Percentiles rank a stretch among this genome's conserved stretches.
Conservation (phyloP, 73 alveolate species). For the Tetrahymena elliotti region DNA sequence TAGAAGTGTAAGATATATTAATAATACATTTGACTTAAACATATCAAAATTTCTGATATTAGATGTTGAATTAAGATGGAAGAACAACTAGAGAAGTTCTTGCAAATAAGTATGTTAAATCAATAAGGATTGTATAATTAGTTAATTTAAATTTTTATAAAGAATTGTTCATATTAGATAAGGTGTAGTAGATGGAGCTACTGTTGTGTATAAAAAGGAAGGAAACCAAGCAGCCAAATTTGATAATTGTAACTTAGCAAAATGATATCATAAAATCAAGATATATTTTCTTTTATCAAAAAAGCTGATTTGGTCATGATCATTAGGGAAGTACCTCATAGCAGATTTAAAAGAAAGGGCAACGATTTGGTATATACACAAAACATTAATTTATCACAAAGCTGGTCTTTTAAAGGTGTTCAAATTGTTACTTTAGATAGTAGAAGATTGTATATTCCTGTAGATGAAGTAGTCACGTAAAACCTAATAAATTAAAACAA, state of each 20-base stretch:
- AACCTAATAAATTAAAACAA: background rate
- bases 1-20: background rate
- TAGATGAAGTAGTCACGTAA: constrained; percentile 74
- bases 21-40: background rate
- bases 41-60: background rate
- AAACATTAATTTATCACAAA: constrained; percentile 61
- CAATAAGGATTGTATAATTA: background rate
- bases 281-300: background rate
- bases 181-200: constrained; percentile 69
- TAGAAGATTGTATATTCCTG: constrained; percentile 28
- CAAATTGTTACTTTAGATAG: constrained; percentile 36
- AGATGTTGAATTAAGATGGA: constrained; percentile 67
- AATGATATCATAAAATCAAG: background rate
- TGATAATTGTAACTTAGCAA: constrained; percentile 4
- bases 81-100: constrained; percentile 54
- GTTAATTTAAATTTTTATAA: background rate
- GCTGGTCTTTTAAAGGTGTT: constrained; percentile 66
- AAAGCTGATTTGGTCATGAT: constrained; percentile 55
- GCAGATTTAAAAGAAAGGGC: constrained; percentile 68
- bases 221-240: constrained; percentile 73
- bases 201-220: constrained; percentile 56
- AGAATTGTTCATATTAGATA: constrained; percentile 67
- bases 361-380: constrained; percentile 67
- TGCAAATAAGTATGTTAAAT: constrained; percentile 12
- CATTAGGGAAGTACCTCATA: constrained; percentile 64